Conservation (phyloP, 805 yeast species). For the Komagataella populi region DNA sequence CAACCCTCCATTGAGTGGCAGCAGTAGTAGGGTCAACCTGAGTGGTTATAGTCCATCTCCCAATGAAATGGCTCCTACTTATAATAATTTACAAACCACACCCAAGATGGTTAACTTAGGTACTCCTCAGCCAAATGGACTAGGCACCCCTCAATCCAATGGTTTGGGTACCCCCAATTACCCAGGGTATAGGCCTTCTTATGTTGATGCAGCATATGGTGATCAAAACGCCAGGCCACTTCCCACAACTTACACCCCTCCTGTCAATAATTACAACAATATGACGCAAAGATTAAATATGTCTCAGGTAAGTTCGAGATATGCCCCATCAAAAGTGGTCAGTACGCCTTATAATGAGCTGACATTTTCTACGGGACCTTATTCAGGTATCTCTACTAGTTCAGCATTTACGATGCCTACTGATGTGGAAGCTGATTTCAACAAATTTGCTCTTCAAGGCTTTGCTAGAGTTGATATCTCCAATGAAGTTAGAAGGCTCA, state of each 20-base stretch:
- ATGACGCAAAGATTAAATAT: not conserved
- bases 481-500: constrained; percentile 15
- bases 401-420: constrained; percentile 23
- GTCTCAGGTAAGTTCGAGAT: not conserved
- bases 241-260: not conserved
- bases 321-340: constrained; percentile 11
- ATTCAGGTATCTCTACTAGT: constrained; percentile 15
- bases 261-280: not conserved
- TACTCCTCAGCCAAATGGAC: not conserved
- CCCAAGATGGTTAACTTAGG: not conserved
- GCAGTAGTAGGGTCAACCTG: not conserved
- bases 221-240: not conserved
- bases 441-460: constrained; percentile 18
- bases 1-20: not conserved
- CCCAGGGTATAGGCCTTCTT: not conserved
- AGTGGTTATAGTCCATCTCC: not conserved
- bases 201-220: not conserved
- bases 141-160: not conserved
- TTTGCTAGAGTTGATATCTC: constrained; percentile 17
- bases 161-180: not conserved
- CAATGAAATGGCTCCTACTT: not conserved
- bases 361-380: constrained; percentile 17
- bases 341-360: constrained; percentile 17
- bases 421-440: constrained; percentile 18
- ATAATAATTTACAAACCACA: not conserved